These are phyloP conservation scores for Globisporangium barbulae DNA, from an alignment of 352 stramenopile species.

Conservation along the genomic window DNA sequence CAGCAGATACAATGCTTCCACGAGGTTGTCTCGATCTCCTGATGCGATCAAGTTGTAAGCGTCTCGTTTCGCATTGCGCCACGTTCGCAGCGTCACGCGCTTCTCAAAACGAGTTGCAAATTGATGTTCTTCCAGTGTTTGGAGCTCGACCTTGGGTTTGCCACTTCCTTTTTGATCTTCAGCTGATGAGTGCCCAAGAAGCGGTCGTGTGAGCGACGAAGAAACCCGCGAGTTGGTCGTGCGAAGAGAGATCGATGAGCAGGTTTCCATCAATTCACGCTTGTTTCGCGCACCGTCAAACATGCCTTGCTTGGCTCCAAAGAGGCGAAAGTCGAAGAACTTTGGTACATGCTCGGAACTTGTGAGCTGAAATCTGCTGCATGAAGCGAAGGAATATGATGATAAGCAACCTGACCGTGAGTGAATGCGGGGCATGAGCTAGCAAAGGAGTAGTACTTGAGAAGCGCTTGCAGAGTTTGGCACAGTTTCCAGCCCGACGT, in stretches of 20 bases:
- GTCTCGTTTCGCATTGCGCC: conserved; percentile 26
- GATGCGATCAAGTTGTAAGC: conserved; percentile 28
- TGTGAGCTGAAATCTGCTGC: conserved; percentile 2
- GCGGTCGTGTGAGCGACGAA: not conserved
- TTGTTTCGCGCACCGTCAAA: conserved; percentile 4
- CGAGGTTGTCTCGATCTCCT: conserved; percentile 29
- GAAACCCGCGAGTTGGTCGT: conserved; percentile 18
- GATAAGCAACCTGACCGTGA: not conserved
- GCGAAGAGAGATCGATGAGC: conserved; percentile 18
- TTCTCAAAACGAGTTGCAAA: conserved; percentile 50
- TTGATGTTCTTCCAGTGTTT: conserved; percentile 56
- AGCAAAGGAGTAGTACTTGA: conserved; percentile 12
- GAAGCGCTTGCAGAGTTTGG: conserved; percentile 19
- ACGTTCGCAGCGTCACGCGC: conserved; percentile 38
- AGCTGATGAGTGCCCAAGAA: not conserved
- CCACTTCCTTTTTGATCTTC: not conserved
- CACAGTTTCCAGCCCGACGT: conserved; percentile 48
- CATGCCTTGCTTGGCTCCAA: conserved; percentile 9
- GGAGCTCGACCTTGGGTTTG: conserved; percentile 27
- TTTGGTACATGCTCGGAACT: conserved; percentile 17
- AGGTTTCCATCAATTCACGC: conserved; percentile 16
- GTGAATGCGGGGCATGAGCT: not conserved
- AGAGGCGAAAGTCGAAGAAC: conserved; percentile 12
- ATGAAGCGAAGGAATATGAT: not conserved
- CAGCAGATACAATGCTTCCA: conserved; percentile 52